Evolutionary conservation across 2,329 filamentous ascomycete genomes (phyloP), one percentile per base, ranked within the genome.

Genomic region (Clonostachys solani): DNA sequence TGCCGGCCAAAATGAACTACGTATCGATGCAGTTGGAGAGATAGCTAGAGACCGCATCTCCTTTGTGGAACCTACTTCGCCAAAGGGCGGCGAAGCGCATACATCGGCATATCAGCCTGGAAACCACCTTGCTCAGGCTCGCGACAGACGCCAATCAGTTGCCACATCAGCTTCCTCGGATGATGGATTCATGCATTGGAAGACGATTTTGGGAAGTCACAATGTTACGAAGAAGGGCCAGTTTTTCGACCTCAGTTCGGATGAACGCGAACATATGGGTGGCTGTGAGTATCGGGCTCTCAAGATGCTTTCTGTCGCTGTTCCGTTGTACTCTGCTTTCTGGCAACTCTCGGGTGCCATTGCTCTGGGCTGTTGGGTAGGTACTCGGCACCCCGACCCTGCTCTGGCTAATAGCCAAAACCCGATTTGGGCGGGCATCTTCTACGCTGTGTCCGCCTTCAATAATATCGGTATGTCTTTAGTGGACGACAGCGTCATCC

Each of bases 381-480:
- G 71, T 15, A 60, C 68, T 49, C 72, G 83, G 51, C 71, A 72
- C 40, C 66, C 78, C 1, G 64, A 66, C 9, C 65, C 72, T 5
- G 72, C 81, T 1, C 57, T 64, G 3, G 63, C 60, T 5, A 85
- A 87, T 58, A 80, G 76, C 12, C 72, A 84, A 46, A 79, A 81
- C 49, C 78, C 84, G 34, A 86, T 80, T 80, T 87, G 84, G 83
- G 69, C 81, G 3, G 84, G 84, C 38, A 75, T 81, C 41, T 88
- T 87, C 65, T 83, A 85, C 50, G 80, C 80, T 3, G 75, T 81
- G 5, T 85, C 81, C 16, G 84, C 83, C 0, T 88, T 87, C 62
- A 86, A 86, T 63, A 87, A 87, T 54, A 82, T 76, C n/a, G 83
- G 84, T 38, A 85, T 88, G 81, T 79, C 77, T 17, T 68, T 87